A percentile compares a stretch with the other conserved stretches of the same genome.
Conservation (phyloP, 768 basidiomycete genomes). For the Chalciporus piperatus region DNA sequence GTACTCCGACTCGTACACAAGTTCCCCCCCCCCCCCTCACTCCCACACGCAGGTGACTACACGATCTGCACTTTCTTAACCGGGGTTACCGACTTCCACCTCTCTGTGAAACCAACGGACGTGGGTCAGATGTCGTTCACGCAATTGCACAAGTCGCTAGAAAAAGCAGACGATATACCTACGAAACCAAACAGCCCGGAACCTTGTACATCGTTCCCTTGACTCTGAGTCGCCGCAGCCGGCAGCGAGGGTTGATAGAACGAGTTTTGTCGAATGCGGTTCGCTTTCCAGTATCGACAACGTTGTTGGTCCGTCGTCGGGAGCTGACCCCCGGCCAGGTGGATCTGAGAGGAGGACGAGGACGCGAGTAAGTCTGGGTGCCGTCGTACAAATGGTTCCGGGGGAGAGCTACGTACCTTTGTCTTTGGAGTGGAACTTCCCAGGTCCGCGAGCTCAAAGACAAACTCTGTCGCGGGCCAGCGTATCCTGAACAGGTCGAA, state of each 20-base stretch:
- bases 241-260: constrained; percentile 29
- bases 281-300: constrained; percentile 31
- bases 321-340: constrained; percentile 24
- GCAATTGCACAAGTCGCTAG: not conserved
- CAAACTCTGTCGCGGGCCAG: constrained; percentile 28
- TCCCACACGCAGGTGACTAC: not conserved
- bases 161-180: constrained; percentile 15
- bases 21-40: no score
- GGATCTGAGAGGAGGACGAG: constrained; percentile 10
- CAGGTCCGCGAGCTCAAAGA: constrained; percentile 25
- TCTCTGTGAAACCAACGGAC: constrained; percentile 12
- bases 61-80: constrained; percentile 20
- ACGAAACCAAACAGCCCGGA: constrained; percentile 21
- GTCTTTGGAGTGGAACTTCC: constrained; percentile 29
- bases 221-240: constrained; percentile 3
- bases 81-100: constrained; percentile 21
- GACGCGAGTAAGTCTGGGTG: not conserved
- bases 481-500: constrained; percentile 23
- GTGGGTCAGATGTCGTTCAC: not conserved
- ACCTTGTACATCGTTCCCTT: constrained; percentile 7
- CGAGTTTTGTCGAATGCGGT: constrained; percentile 26
- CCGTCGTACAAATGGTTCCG: not conserved
- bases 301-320: constrained; percentile 23
- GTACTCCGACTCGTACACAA: no score
- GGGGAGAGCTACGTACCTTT: constrained; percentile 16